These are phyloP conservation scores for Vigna radiata DNA, from an alignment of 306 rosid genomes.

Conservation along the genomic window DNA sequence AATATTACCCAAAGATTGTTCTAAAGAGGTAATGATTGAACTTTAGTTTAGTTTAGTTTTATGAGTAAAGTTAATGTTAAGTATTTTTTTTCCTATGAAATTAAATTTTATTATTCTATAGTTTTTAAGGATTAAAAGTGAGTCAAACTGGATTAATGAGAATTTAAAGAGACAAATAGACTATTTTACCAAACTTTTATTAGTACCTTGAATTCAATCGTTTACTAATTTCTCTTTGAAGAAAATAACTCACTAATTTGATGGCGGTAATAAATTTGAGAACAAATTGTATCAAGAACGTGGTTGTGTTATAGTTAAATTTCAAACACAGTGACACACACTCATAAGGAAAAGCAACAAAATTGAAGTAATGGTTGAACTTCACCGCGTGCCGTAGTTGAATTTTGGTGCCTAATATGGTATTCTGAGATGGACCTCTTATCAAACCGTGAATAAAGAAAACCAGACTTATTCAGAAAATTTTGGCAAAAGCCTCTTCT, in stretches of 20 bases:
- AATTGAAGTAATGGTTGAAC: neutral
- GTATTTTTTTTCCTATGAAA: too few relatives aligned
- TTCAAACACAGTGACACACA: neutral
- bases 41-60: too few relatives aligned
- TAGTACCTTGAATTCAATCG: too few relatives aligned
- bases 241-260: neutral
- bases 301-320: neutral
- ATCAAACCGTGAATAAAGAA: conserved; percentile 43
- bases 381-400: conserved; percentile 21
- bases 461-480: conserved; percentile 12
- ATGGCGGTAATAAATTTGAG: neutral
- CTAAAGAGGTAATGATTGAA: too few relatives aligned
- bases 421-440: conserved; percentile 44
- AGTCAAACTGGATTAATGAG: too few relatives aligned
- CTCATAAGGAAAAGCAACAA: neutral
- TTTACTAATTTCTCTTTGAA: too few relatives aligned
- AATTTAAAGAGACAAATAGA: too few relatives aligned
- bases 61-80: too few relatives aligned
- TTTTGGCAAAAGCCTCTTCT: neutral
- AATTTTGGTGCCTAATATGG: conserved; percentile 6
- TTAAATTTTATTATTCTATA: too few relatives aligned
- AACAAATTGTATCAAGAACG: neutral
- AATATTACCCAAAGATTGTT: too few relatives aligned
- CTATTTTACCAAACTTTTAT: too few relatives aligned
- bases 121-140: too few relatives aligned